Evolutionary conservation across 192 early-diverging fungal species (phyloP).

Genomic region (Coemansia guatemalensis): DNA sequence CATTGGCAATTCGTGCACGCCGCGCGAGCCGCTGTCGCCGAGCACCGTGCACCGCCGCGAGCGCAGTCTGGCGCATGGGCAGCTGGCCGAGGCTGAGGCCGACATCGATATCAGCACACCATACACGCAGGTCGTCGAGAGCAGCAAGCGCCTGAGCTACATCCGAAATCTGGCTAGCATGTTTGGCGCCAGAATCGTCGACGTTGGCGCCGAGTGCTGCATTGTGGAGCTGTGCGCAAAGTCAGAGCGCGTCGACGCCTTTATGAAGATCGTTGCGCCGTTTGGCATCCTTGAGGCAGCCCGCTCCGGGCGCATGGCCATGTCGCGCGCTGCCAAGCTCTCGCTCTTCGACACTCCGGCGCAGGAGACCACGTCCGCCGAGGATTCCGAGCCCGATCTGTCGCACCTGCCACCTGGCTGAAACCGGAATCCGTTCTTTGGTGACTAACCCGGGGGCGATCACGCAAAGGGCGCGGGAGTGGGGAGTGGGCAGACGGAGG

Average conservation of each 20-base stretch:
- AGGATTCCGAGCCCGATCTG: slow-evolving; percentile 68
- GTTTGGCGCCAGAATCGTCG: slow-evolving; percentile 86
- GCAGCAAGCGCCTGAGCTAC: slow-evolving; percentile 51
- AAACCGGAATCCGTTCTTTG: slow-evolving; percentile 8
- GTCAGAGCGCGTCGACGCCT: slow-evolving; percentile 83
- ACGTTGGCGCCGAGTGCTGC: slow-evolving; percentile 80
- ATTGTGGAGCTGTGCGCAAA: slow-evolving; percentile 90
- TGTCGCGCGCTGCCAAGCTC: slow-evolving; percentile 88
- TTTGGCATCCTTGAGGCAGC: slow-evolving; percentile 95
- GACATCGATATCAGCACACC: slow-evolving; percentile 20
- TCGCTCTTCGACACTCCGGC: slow-evolving; percentile 53
- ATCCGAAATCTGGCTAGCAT: slow-evolving; percentile 67
- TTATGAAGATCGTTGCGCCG: slow-evolving; percentile 91
- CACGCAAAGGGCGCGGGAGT: background rate
- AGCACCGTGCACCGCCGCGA: slow-evolving; percentile 31
- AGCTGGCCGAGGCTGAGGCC: slow-evolving; percentile 14
- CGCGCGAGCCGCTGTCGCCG: slow-evolving; percentile 39
- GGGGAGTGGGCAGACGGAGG: too few relatives aligned
- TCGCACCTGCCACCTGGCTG: slow-evolving; percentile 93
- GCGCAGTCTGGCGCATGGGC: slow-evolving; percentile 28
- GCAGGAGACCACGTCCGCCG: slow-evolving; percentile 47
- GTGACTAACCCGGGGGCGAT: background rate
- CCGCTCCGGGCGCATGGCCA: slow-evolving; percentile 95
- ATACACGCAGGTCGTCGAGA: slow-evolving; percentile 74
- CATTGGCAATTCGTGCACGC: slow-evolving; percentile 44